These are phyloP conservation scores for Pulveroboletus frians DNA, from an alignment of 768 basidiomycete species.

Conservation along the genomic window DNA sequence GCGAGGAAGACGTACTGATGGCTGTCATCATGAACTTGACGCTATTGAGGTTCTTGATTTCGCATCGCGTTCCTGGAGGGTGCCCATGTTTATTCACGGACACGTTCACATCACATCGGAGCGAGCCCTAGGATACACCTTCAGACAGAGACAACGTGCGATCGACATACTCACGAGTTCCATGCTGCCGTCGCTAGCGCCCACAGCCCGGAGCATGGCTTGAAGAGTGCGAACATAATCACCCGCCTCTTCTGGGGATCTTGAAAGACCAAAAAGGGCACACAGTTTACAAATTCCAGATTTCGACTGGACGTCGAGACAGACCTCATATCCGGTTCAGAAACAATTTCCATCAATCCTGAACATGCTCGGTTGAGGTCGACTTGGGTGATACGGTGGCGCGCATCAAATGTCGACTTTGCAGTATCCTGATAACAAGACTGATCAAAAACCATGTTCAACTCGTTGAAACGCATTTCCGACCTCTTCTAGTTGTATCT, in stretches of 20 bases:
- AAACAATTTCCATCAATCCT: constrained; percentile 93
- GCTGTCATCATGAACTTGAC: constrained; percentile 79
- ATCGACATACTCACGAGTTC: constrained; percentile 61
- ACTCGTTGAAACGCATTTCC: constrained; percentile 10
- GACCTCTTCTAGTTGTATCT: constrained; percentile 95
- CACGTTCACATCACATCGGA: constrained; percentile 94
- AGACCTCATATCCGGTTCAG: constrained; percentile 82
- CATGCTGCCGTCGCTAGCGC: constrained; percentile 94
- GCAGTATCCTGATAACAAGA: constrained; percentile 71
- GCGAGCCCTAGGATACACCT: constrained; percentile 61
- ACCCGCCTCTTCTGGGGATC: constrained; percentile 84
- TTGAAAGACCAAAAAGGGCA: constrained; percentile 13
- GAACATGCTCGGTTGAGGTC: constrained; percentile 90
- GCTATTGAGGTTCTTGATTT: constrained; percentile 96
- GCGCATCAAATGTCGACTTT: constrained; percentile 64
- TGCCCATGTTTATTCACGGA: constrained; percentile 71
- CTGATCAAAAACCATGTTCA: background rate
- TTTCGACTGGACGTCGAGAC: background rate
- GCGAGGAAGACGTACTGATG: constrained; percentile 54
- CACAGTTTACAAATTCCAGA: background rate
- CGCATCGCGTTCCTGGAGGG: constrained; percentile 77
- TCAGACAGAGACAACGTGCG: background rate
- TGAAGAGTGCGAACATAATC: constrained; percentile 83
- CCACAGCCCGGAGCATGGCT: constrained; percentile 72
- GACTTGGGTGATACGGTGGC: constrained; percentile 51